These are phyloP conservation scores for Talaromyces islandicus DNA, from an alignment of 2,329 filamentous ascomycete genomes.

Conservation along the genomic window DNA sequence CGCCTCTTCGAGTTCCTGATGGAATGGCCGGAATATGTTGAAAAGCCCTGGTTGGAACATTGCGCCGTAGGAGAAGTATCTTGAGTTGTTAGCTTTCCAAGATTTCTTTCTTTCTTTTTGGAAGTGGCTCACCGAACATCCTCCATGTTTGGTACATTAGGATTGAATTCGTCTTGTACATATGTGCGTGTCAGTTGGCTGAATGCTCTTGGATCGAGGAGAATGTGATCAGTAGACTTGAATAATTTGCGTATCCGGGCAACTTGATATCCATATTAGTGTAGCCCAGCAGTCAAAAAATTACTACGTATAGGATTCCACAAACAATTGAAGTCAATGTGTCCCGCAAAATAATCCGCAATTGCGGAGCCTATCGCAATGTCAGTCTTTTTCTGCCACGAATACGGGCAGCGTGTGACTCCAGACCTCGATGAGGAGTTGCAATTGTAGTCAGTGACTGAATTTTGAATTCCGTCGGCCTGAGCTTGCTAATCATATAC, in stretches of 20 bases:
- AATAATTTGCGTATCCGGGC: constrained; percentile 7
- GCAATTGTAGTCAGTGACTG: constrained; percentile 61
- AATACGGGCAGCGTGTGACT: constrained; percentile 2
- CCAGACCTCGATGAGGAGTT: constrained; percentile 51
- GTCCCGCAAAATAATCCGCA: constrained; percentile 56
- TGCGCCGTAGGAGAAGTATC: constrained; percentile 61
- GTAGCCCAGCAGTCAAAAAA: not conserved
- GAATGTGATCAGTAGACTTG: constrained; percentile 3
- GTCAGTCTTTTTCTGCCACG: not conserved
- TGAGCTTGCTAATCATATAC: constrained; percentile 57
- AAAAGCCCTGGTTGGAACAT: constrained; percentile 50
- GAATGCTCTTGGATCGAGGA: constrained; percentile 31
- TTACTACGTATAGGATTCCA: not conserved
- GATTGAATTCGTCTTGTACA: constrained; percentile 55
- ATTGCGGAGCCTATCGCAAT: constrained; percentile 47
- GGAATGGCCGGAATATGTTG: constrained; percentile 53
- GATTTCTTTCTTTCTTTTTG: constrained; percentile 11
- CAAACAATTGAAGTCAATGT: constrained; percentile 46
- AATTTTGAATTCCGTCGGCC: constrained; percentile 65
- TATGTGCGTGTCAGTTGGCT: constrained; percentile 55
- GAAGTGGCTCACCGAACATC: constrained; percentile 37
- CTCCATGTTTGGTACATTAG: constrained; percentile 49
- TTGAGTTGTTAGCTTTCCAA: constrained; percentile 13
- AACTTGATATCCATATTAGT: constrained; percentile 1
- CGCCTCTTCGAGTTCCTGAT: constrained; percentile 46